These are phyloP conservation scores for Agarophyton chilense DNA, from an alignment of 23 red algal species.

Conservation along the genomic window DNA sequence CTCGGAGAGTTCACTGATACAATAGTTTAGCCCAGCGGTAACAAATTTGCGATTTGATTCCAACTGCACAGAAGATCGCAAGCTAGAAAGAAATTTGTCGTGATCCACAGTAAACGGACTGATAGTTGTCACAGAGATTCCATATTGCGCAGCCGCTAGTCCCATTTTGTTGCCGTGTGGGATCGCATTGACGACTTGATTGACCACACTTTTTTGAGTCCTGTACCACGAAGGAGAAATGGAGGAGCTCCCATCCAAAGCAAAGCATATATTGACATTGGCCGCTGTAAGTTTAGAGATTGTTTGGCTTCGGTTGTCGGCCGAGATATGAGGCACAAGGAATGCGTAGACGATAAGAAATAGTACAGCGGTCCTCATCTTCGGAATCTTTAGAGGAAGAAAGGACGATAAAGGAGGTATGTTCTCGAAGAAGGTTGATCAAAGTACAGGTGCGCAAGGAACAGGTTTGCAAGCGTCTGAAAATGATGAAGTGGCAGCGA, in stretches of 20 bases:
- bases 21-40: background rate
- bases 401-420: background rate
- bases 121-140: background rate
- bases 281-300: background rate
- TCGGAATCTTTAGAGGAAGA: no score
- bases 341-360: no score
- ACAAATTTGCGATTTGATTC: background rate
- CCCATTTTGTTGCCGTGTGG: background rate
- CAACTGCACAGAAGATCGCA: background rate
- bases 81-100: background rate
- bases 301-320: no score
- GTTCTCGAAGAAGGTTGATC: no score
- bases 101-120: background rate
- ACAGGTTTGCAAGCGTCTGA: no score
- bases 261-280: slow-evolving; percentile 10
- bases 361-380: no score
- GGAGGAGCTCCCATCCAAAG: slow-evolving; percentile 7
- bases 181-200: background rate
- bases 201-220: background rate
- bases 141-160: slow-evolving; percentile 9
- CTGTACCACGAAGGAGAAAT: background rate
- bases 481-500: background rate
- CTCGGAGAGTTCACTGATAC: background rate
- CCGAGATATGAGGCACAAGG: no score
- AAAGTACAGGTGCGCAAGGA: no score